Evolutionary conservation across 495 filamentous ascomycete species (phyloP), one percentile per base, ranked within the genome.

Genomic region (Aspergillus funiculosus): DNA sequence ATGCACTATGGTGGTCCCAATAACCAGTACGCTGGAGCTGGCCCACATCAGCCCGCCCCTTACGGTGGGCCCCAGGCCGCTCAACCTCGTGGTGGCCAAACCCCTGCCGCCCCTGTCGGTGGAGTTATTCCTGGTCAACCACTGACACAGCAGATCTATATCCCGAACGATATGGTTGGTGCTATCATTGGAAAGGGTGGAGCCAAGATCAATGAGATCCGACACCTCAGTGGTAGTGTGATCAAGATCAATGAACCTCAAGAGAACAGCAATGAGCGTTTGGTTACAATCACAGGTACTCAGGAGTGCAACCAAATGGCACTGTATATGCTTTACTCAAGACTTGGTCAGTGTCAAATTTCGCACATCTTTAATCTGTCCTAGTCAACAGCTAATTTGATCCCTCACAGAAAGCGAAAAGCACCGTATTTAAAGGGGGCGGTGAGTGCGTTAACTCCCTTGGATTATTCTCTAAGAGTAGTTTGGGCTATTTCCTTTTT

Each of bases 231-330:
- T 57, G 94, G 94, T 50, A 97, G 92, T 67, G 91, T 97, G 9
- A 98, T 98, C 62, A 98, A 98, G 78, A 98, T 98, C 74, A 98
- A 98, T 64, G 92, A 98, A 61, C 92, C 92, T 0, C 91, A 95
- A 58, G 94, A 97, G 63, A 97, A 94, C 68, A 96, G 89, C 75
- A 98, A 97, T 59, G 92, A 98, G 70, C 79, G 92, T 43, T 73
- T 98, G 40, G 92, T 98, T 20, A 98, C 92, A 6, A 95, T 98
- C 55, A 96, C 94, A 4, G 92, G 92, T 39, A 97, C 92, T 6
- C 87, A 91, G 51, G 92, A 96, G 61, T 95, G 89, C 72, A 98
- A 98, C 68, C 85, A 95, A 67, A 97, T 98, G 90, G 92, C 92
- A 17, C 73, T 98, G 38, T 98, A 97, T 65, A 95, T 98, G 91